Conservation (phyloP, 2,329 filamentous ascomycete species). For the Pestalotiopsis sp. region DNA sequence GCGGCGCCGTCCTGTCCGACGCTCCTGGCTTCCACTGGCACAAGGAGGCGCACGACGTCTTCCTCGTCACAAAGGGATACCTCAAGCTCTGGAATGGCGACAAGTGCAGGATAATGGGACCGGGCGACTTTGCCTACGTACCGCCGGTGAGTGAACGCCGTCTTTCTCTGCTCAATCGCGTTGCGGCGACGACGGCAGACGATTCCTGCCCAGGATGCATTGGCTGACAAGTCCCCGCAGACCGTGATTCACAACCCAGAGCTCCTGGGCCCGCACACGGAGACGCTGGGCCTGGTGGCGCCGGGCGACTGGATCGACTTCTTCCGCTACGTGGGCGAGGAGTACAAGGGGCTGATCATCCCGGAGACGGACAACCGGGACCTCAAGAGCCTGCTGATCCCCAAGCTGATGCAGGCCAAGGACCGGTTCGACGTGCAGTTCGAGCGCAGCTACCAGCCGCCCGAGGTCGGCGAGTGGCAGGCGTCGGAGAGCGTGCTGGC, state of each 20-base stretch:
- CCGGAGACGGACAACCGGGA: slow-evolving; percentile 56
- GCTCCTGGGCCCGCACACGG: slow-evolving; percentile 55
- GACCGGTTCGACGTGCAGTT: slow-evolving; percentile 60
- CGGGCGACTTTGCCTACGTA: slow-evolving; percentile 61
- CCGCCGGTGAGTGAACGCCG: slow-evolving; percentile 47
- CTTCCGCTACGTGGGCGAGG: slow-evolving; percentile 59
- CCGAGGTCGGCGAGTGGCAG: slow-evolving; percentile 45
- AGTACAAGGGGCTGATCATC: slow-evolving; percentile 50
- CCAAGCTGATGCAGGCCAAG: slow-evolving; percentile 57
- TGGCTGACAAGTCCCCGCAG: slow-evolving; percentile 27
- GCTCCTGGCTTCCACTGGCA: slow-evolving; percentile 60
- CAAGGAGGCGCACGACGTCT: slow-evolving; percentile 59
- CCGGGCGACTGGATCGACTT: slow-evolving; percentile 65
- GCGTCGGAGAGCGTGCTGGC: slow-evolving; percentile 43
- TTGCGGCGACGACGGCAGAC: neutral
- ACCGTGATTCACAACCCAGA: slow-evolving; percentile 58
- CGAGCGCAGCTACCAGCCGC: slow-evolving; percentile 48
- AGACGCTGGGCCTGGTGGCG: slow-evolving; percentile 55
- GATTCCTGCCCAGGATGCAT: neutral
- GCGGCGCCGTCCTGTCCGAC: slow-evolving; percentile 47
- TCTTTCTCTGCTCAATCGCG: neutral
- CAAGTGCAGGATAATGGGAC: slow-evolving; percentile 52
- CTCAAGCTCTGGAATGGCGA: slow-evolving; percentile 63
- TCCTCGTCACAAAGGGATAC: slow-evolving; percentile 56
- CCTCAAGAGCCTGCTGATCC: slow-evolving; percentile 50